phyloP scores from a whole-genome alignment of 257 asterid species.

The Lithospermum erythrorhizon region DNA sequence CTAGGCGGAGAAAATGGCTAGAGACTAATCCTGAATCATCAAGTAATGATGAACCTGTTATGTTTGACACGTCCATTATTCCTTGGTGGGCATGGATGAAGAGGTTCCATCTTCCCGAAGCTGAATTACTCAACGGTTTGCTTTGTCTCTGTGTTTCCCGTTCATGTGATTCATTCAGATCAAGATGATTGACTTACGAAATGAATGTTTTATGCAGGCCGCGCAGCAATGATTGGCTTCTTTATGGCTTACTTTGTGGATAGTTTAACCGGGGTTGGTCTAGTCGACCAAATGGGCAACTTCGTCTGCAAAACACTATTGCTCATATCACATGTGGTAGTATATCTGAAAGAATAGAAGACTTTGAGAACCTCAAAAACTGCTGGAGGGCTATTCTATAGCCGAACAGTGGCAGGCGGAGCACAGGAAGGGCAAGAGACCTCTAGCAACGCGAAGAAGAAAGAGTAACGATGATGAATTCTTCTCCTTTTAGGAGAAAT shows the following conservation, averaged over 20 bases:
- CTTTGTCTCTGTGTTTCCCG: conserved; percentile 1
- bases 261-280: conserved; percentile 82
- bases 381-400: conserved; percentile 72
- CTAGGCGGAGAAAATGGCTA: conserved; percentile 89
- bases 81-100: conserved; percentile 99
- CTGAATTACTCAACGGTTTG: conserved; percentile 84
- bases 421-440: conserved; percentile 81
- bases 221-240: conserved; percentile 98
- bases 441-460: conserved; percentile 23
- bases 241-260: conserved; percentile 95
- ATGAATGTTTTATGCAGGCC: conserved; percentile 42
- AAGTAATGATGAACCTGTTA: conserved; percentile 58
- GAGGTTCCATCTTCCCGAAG: conserved; percentile 97
- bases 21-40: conserved; percentile 75
- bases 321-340: conserved; percentile 84
- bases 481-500: not conserved
- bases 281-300: conserved; percentile 91
- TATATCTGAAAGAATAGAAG: conserved; percentile 90
- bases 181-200: conserved; percentile 1
- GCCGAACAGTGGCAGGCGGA: conserved; percentile 98
- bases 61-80: conserved; percentile 71
- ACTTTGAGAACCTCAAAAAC: conserved; percentile 55
- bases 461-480: conserved; percentile 13
- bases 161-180: not conserved
- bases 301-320: conserved; percentile 81